phyloP scores from a whole-genome alignment of 495 filamentous ascomycete species.

The Aspergillus kassunensis region DNA sequence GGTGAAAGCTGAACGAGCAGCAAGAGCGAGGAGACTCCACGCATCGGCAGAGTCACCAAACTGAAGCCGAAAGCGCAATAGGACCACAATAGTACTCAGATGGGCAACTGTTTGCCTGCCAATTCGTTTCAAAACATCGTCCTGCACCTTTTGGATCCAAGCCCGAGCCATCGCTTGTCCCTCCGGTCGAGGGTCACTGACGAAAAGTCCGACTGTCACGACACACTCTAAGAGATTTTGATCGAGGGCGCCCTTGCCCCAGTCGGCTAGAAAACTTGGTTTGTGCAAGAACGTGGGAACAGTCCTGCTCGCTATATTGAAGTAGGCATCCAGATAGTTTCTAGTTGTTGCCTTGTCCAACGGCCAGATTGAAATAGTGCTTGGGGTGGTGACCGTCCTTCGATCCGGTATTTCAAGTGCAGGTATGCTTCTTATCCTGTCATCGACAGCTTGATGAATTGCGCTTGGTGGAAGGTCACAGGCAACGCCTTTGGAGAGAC shows the following conservation, averaged over 20 bases:
- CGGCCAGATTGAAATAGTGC: not conserved
- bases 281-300: not conserved
- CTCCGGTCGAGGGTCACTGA: not conserved
- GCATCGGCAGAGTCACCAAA: not conserved
- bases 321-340: not conserved
- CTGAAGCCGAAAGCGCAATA: not conserved
- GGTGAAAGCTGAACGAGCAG: slow-evolving; percentile 2
- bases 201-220: not conserved
- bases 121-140: not conserved
- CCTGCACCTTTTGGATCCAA: not conserved
- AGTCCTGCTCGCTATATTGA: not conserved
- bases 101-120: not conserved
- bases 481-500: not conserved
- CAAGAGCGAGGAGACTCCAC: not conserved
- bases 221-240: not conserved
- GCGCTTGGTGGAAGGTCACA: not conserved
- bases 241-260: not conserved
- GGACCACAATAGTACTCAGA: not conserved
- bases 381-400: not conserved
- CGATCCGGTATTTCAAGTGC: not conserved
- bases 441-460: not conserved
- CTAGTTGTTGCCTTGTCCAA: not conserved
- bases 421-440: not conserved
- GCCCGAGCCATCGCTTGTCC: not conserved
- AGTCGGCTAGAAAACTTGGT: not conserved